Base-by-base conservation (phyloP, 2,329 filamentous ascomycete genomes). In the Neoscytalidium dimidiatum region DNA sequence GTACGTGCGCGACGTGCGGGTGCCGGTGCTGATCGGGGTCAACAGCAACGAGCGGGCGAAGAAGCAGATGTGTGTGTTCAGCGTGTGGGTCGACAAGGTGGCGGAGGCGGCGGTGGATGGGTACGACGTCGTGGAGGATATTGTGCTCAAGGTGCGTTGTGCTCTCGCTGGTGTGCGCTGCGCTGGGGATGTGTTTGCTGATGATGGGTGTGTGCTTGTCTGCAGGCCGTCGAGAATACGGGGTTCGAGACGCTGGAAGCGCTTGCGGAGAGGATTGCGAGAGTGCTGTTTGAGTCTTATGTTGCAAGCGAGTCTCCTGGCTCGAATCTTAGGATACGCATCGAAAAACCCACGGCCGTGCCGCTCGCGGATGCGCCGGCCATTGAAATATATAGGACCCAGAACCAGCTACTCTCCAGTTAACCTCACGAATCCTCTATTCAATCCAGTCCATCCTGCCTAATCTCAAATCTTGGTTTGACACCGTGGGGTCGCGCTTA, bases 291-390 rank as follows among this genome's bases (percentile, higher is more conserved):
- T 67, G 73, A 73, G 41, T 75, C 81, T 23, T 75, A 78, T 68
- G 76, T 80, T 44, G 66, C 68, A 60, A 11, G 63, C 65, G 64
- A 6, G 64, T 66, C 11, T 71, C 75, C 41, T 68, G 79, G 79
- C 14, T 84, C 84, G 77, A 81, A 81, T 65, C 79, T 93, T 58
- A 84, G 82, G 66, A 82, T 93, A 41, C 80, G 81, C 26, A 78
- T 93, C 60, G 87, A 88, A 76, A 93, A 93, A 78, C 91, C 91
- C 2, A 87, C 89, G 13, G 91, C 91, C 0, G 88, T 93, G 21
- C 85, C 87, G 0, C 86, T 90, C 70, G 91, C 91, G 1, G 90
- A 92, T 68, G 88, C 87, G 11, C 89, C 90, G 0, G 82, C 84
- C 4, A 87, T 93, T 5, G 89, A 92, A 74, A 81, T 89, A 38